These are phyloP conservation scores for Fusarium sp. DNA, from an alignment of 2,329 filamentous ascomycete species.

Conservation along the genomic window DNA sequence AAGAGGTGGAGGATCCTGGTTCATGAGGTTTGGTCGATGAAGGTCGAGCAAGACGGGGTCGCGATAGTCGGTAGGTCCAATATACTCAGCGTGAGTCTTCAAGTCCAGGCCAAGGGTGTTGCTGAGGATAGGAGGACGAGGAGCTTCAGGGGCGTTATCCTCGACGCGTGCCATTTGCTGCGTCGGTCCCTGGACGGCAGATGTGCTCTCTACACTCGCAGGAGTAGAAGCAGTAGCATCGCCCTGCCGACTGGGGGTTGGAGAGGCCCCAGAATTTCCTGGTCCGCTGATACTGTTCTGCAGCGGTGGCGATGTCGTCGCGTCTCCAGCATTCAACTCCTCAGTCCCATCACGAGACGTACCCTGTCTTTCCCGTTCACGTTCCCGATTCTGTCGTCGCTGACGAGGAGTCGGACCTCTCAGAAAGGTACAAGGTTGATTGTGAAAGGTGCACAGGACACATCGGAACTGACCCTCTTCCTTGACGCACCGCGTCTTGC, in stretches of 20 bases:
- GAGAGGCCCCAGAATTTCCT: slow-evolving; percentile 28
- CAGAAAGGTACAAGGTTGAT: slow-evolving; percentile 71
- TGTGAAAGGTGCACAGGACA: slow-evolving; percentile 71
- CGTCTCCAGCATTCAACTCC: slow-evolving; percentile 19
- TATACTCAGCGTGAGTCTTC: slow-evolving; percentile 66
- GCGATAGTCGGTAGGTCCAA: slow-evolving; percentile 66
- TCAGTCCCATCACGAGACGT: slow-evolving; percentile 31
- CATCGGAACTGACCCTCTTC: slow-evolving; percentile 66
- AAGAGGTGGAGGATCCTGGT: slow-evolving; percentile 18
- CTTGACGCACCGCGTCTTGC: slow-evolving; percentile 71
- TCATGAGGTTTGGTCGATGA: slow-evolving; percentile 58
- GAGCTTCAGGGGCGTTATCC: slow-evolving; percentile 29
- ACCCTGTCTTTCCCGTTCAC: slow-evolving; percentile 30
- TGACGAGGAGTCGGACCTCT: slow-evolving; percentile 48
- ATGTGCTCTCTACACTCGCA: slow-evolving; percentile 36
- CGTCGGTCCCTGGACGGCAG: slow-evolving; percentile 13
- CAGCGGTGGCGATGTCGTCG: slow-evolving; percentile 28
- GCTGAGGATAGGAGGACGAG: slow-evolving; percentile 47
- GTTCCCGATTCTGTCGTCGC: slow-evolving; percentile 40
- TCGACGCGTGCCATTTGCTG: slow-evolving; percentile 31
- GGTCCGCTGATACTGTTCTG: slow-evolving; percentile 2
- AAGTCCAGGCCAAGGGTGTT: slow-evolving; percentile 63
- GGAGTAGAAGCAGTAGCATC: slow-evolving; percentile 38
- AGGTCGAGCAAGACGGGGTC: slow-evolving; percentile 65
- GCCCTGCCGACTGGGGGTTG: slow-evolving; percentile 38